Conservation (phyloP, 257 asterid species). For the Capsicum chinense region DNA sequence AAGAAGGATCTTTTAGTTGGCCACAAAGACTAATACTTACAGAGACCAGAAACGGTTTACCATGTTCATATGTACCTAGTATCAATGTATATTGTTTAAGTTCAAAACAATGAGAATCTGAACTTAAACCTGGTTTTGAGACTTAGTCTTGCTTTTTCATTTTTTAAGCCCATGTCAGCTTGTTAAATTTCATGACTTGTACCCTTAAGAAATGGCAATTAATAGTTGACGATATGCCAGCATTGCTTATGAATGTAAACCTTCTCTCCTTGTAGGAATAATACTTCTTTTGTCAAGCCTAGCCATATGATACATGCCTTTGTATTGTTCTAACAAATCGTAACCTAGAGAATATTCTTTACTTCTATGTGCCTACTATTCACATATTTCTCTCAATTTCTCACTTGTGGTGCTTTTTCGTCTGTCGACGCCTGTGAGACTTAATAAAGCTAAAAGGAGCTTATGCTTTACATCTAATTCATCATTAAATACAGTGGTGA, state of each 20-base stretch:
- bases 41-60: conserved; percentile 8
- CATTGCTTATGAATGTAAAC: background rate
- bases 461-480: background rate
- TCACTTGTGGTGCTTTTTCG: background rate
- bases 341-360: background rate
- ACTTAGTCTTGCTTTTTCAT: background rate
- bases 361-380: conserved; percentile 20
- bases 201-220: conserved; percentile 16
- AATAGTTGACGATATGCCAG: background rate
- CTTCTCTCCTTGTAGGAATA: conserved; percentile 7
- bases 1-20: background rate
- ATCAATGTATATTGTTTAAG: background rate
- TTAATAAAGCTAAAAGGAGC: background rate
- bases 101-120: background rate
- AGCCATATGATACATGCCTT: background rate
- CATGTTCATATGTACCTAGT: background rate
- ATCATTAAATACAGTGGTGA: conserved; percentile 3
- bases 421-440: background rate
- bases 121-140: conserved; percentile 7
- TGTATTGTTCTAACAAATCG: background rate
- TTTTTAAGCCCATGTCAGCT: background rate
- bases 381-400: background rate
- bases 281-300: background rate
- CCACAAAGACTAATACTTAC: background rate
- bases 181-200: background rate